Evolutionary conservation across 371 early-diverging fungal genomes (phyloP).

Genomic region (Fennellomyces sp.): DNA sequence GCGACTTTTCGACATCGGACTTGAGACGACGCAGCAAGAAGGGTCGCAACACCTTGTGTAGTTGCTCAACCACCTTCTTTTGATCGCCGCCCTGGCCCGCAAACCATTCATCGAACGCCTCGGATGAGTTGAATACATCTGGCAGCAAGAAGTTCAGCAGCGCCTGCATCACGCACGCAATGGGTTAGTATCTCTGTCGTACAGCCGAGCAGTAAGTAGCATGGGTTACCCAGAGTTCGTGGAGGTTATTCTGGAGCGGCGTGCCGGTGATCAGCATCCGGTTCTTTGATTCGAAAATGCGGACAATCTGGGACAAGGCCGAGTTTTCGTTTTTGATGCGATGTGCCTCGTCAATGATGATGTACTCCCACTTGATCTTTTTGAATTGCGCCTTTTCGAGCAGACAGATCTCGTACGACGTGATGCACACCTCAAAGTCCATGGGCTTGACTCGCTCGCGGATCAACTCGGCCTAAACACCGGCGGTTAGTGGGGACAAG

Average conservation of each 20-base stretch:
- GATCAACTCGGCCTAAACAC: conserved; percentile 61
- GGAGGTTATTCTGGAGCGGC: conserved; percentile 98
- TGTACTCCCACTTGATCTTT: conserved; percentile 91
- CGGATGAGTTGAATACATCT: conserved; percentile 90
- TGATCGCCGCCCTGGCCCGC: conserved; percentile 75
- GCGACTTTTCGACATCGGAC: conserved; percentile 96
- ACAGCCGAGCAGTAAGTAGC: too few species aligned
- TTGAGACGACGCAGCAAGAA: conserved; percentile 98
- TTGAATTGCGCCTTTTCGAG: conserved; percentile 86
- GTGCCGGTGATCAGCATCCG: conserved; percentile 99
- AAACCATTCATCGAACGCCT: conserved; percentile 95
- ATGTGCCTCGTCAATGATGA: conserved; percentile 99
- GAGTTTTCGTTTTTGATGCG: conserved; percentile 99
- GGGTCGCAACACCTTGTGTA: conserved; percentile 92
- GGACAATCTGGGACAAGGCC: conserved; percentile 90
- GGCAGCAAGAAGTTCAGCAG: conserved; percentile 98
- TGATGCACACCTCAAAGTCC: conserved; percentile 94
- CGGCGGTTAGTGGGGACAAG: too few species aligned
- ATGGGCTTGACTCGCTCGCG: conserved; percentile 57
- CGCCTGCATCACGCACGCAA: conserved; percentile 46
- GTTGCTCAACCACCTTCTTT: conserved; percentile 86
- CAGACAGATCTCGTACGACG: conserved; percentile 98
- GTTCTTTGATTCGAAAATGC: conserved; percentile 85
- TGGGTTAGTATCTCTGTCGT: too few species aligned
- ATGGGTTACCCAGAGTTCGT: conserved; percentile 97